Base-by-base conservation (phyloP, 2,329 filamentous ascomycete genomes). In the Curvularia lunata region DNA sequence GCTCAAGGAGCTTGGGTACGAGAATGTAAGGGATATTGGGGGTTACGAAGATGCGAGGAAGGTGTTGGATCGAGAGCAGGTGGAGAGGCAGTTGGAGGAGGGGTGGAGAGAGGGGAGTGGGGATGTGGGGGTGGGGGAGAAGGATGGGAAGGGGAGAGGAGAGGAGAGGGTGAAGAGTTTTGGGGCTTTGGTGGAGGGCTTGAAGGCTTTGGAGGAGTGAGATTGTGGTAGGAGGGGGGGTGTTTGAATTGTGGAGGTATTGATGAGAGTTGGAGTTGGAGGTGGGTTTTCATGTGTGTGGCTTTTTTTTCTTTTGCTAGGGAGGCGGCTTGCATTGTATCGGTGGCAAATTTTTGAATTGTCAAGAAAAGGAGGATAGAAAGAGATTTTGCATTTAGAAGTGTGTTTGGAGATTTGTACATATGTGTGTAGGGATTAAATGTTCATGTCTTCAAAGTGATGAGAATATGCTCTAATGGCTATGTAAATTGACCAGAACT, bases 21-120 rank as follows among this genome's bases (percentile, higher is more conserved):
- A 18, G 19, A 58, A 65, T 38, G 75, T 73, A 12, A 63, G 75
- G 34, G 71, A 77, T 56, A 75, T 77, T 54, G 75, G 75, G 5
- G 72, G 73, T 0, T 67, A 75, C 4, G 75, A 77, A 27, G 70
- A 70, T 3, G 75, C 75, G 47, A 58, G 64, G 49, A 57, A 56
- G 25, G 58, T 71, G 37, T 46, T 76, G 56, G 68, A 70, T 51
- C 55, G 51, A n/a, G 75, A 77, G 56, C 62, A 63, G 42, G 59
- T 67, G 40, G 53, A 49, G 27, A 42, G 67, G 54, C 62, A 68
- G 37, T 48, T 68, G 37, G 62, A 60, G 2, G 43, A 19, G 18
- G 54, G 52, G 46, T 48, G 61, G 27, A 46, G 42, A 25, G n/a
- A 5, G 5, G 38, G 16, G 23, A 37, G 51, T 42, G 50, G 37